Conservation (phyloP, 2,329 filamentous ascomycete species). For the Colletotrichum somersetense region DNA sequence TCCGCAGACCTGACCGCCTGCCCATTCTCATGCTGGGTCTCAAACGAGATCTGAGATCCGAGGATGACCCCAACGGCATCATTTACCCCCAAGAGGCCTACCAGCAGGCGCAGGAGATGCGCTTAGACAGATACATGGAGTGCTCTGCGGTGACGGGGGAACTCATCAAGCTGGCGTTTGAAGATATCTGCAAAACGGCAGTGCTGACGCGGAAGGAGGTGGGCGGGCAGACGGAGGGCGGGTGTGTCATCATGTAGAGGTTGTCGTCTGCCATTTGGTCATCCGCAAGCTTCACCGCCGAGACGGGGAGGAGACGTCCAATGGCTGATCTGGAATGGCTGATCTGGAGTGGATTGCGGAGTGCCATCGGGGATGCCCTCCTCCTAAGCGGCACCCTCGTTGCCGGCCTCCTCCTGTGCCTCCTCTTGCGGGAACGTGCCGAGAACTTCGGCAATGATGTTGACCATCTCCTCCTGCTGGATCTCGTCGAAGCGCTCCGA, state of each 20-base stretch:
- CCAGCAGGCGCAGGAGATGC: slow-evolving; percentile 67
- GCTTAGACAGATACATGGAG: slow-evolving; percentile 73
- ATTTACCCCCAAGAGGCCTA: slow-evolving; percentile 74
- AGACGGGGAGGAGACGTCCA: slow-evolving; percentile 38
- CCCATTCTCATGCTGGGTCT: slow-evolving; percentile 70
- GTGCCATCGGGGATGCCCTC: slow-evolving; percentile 10
- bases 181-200: slow-evolving; percentile 71
- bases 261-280: background rate
- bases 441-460: slow-evolving; percentile 68
- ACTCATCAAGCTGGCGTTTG: slow-evolving; percentile 68
- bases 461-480: slow-evolving; percentile 70
- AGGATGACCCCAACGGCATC: slow-evolving; percentile 69
- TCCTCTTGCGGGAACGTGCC: slow-evolving; percentile 59
- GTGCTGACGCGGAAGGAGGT: slow-evolving; percentile 59
- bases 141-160: slow-evolving; percentile 73
- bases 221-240: slow-evolving; percentile 68
- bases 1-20: slow-evolving; percentile 60
- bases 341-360: slow-evolving; percentile 14
- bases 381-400: slow-evolving; percentile 49
- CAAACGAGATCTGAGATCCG: slow-evolving; percentile 71
- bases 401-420: slow-evolving; percentile 49
- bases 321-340: slow-evolving; percentile 40
- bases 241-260: slow-evolving; percentile 64
- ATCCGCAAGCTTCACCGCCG: background rate
- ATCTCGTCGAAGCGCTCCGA: slow-evolving; percentile 69